phyloP scores from a whole-genome alignment of 2,329 filamentous ascomycete genomes.

The Thelonectria rubi region DNA sequence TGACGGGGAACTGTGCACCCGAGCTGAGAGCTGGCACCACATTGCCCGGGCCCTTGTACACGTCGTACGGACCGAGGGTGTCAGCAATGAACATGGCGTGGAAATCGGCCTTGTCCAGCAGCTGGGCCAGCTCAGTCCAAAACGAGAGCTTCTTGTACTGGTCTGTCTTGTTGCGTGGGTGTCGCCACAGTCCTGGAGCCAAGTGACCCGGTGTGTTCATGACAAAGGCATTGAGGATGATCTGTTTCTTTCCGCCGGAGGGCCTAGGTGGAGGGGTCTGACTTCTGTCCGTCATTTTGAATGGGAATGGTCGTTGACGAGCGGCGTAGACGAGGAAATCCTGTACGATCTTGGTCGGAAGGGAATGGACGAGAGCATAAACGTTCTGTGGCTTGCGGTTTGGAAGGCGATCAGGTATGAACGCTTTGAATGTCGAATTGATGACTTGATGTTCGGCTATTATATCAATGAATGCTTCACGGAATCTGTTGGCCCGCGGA shows the following conservation, averaged over 20 bases:
- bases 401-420: too few species aligned
- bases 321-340: not conserved
- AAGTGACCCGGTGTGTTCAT: slow-evolving; percentile 34
- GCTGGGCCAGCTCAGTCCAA: slow-evolving; percentile 57
- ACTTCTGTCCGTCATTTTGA: not conserved
- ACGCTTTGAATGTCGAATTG: too few species aligned
- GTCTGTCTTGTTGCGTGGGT: slow-evolving; percentile 32
- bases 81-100: slow-evolving; percentile 63
- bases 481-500: too few species aligned
- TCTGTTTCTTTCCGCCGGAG: slow-evolving; percentile 12
- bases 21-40: slow-evolving; percentile 42
- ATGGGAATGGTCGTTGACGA: too few species aligned
- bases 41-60: slow-evolving; percentile 29
- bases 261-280: not conserved
- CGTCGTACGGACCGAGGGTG: slow-evolving; percentile 54
- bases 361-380: too few species aligned
- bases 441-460: too few species aligned
- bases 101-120: slow-evolving; percentile 56
- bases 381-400: too few species aligned
- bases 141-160: slow-evolving; percentile 44
- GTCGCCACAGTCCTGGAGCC: slow-evolving; percentile 31
- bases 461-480: too few species aligned
- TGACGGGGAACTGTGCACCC: slow-evolving; percentile 54
- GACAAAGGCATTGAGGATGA: slow-evolving; percentile 33
- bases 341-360: not conserved